A percentile compares a stretch with the other conserved stretches of the same genome.
These are phyloP conservation scores for Strobilomyces confusus DNA, from an alignment of 768 basidiomycete genomes.

Conservation along the genomic window DNA sequence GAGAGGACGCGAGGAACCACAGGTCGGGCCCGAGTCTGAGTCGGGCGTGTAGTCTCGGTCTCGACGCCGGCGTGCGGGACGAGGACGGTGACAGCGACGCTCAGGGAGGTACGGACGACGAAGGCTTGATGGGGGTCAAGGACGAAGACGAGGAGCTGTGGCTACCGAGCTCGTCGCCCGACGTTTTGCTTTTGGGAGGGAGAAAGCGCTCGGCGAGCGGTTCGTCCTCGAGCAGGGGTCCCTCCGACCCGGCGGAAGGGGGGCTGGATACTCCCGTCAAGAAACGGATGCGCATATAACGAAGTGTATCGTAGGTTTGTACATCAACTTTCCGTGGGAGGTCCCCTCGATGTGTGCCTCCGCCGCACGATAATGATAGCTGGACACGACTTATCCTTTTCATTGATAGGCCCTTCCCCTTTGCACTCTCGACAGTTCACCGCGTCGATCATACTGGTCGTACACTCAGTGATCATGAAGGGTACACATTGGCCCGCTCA, in stretches of 20 bases:
- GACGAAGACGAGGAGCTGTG: constrained; percentile 39
- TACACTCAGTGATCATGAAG: no score
- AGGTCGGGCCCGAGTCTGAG: constrained; percentile 5
- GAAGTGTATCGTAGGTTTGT: constrained; percentile 1
- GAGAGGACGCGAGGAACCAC: constrained; percentile 4
- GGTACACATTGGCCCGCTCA: no score
- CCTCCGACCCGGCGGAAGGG: constrained; percentile 15
- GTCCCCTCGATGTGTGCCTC: background rate
- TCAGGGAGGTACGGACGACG: background rate
- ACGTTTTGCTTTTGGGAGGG: constrained; percentile 32
- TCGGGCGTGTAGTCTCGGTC: constrained; percentile 1
- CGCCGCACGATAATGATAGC: background rate
- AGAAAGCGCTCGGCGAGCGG: constrained; percentile 26
- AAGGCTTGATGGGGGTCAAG: constrained; percentile 2
- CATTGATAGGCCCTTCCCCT: no score
- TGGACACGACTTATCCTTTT: background rate
- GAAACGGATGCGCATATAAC: constrained; percentile 23
- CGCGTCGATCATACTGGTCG: no score
- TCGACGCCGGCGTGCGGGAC: background rate
- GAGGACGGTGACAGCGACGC: background rate
- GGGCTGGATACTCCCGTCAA: constrained; percentile 21
- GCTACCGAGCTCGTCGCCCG: constrained; percentile 40
- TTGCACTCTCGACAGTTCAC: no score
- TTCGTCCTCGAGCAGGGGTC: constrained; percentile 24
- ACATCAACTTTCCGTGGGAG: background rate